Evolutionary conservation across 441 rosid genomes (phyloP), one percentile per base, ranked within the genome.

Genomic region (Jatropha multifida): DNA sequence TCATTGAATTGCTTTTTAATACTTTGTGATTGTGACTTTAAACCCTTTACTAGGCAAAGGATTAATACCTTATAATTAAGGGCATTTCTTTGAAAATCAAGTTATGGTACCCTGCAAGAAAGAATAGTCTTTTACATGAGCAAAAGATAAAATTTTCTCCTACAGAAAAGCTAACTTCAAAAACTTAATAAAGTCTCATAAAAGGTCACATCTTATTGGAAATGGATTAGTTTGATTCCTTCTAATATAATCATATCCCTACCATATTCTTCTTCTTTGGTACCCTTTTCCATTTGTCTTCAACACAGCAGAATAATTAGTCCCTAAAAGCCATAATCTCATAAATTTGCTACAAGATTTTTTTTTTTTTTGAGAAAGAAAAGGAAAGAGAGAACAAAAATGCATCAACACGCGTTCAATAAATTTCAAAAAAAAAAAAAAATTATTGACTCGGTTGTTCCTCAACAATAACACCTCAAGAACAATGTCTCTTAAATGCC

Each of bases 201-300:
- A 71, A 59, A 70, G 41, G 56, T 26, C 26, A 17, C 15, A 14
- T n/a, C 10, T 41, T 7, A 40, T 42, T 23, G 18, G 46, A 11
- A 61, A 15, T 46, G 27, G n/a, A 61, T 59, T 42, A 41, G n/a
- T 44, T 61, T 7, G 4, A 15, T 72, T n/a, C 46, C 41, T 58
- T 72, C 26, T 55, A 44, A 38, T 38, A 1, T 42, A 26, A 72
- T 72, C 26, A 59, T 42, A 23, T 56, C 23, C 48, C 18, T 66
- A 44, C 37, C 52, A 0, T 56, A 54, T 70, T 26, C 51, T 70
- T 70, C 52, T 56, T 42, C 27, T 23, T 23, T 23, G 23, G 27
- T 61, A 17, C 67, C 46, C 27, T 32, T 69, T 62, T 62, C 4
- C 17, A 32, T 0, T 73, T 73, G 32, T 64, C 69, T 64, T 63